These are phyloP conservation scores for Testicularia cyperi DNA, from an alignment of 1,284 basidiomycete species.

Conservation along the genomic window DNA sequence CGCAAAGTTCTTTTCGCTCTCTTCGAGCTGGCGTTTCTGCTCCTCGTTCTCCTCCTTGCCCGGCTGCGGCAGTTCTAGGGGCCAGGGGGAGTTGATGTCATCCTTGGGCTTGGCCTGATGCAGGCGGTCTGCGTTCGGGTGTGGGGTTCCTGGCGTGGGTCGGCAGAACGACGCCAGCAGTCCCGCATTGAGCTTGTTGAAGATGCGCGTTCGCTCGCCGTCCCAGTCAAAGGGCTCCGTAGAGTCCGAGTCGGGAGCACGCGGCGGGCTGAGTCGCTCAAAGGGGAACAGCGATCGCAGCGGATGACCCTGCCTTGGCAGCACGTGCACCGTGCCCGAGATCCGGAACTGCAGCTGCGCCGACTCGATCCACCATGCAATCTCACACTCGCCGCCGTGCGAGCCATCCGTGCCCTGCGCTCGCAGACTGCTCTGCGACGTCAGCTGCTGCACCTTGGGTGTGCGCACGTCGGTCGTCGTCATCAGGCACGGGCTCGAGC, in stretches of 20 bases:
- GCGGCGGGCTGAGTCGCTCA: conserved; percentile 30
- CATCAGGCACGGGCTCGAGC: conserved; percentile 53
- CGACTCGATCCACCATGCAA: conserved; percentile 60
- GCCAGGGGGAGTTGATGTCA: conserved; percentile 41
- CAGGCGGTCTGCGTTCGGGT: conserved; percentile 29
- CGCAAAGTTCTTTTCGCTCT: conserved; percentile 54
- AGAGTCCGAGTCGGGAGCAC: conserved; percentile 14
- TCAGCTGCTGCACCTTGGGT: conserved; percentile 58
- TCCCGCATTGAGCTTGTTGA: conserved; percentile 57
- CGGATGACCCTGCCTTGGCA: conserved; percentile 42
- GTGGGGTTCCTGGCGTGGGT: conserved; percentile 56
- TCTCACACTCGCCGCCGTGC: conserved; percentile 45
- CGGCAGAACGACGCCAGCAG: conserved; percentile 60
- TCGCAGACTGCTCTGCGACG: conserved; percentile 22
- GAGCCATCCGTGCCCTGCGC: conserved; percentile 18
- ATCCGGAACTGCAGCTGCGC: conserved; percentile 60
- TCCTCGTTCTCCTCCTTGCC: conserved; percentile 53
- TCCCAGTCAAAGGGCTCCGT: conserved; percentile 58
- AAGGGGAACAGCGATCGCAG: conserved; percentile 34
- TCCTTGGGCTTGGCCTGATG: conserved; percentile 19
- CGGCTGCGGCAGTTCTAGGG: conserved; percentile 45
- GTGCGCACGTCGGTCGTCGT: conserved; percentile 60
- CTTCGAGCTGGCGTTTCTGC: conserved; percentile 45
- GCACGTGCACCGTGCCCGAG: conserved; percentile 55
- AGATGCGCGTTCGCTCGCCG: conserved; percentile 57